Evolutionary conservation across 2,329 filamentous ascomycete species (phyloP).

Genomic region (Sclerotinia spermophila): DNA sequence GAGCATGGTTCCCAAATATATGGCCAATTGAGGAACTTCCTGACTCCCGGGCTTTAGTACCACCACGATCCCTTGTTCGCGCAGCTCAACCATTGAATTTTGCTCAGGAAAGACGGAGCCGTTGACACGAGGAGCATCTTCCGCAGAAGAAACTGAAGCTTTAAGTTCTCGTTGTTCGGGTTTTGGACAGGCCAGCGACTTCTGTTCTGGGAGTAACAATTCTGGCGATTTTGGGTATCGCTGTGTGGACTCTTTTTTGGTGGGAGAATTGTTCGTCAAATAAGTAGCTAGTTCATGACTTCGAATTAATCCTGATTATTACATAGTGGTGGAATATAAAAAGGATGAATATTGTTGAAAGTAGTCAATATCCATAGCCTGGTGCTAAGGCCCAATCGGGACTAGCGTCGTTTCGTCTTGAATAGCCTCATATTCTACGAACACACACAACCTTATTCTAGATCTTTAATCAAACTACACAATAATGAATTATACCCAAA

Average conservation of each 20-base stretch:
- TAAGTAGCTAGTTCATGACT: background rate
- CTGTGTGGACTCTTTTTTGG: background rate
- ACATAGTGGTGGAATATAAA: background rate
- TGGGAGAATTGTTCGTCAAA: background rate
- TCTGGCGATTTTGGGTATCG: background rate
- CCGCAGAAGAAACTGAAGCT: background rate
- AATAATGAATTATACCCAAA: no score
- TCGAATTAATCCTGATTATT: background rate
- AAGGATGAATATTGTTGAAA: conserved; percentile 2
- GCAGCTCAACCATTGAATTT: conserved; percentile 19
- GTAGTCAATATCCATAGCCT: no score
- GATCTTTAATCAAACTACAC: no score
- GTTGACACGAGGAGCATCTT: background rate
- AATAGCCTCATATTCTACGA: no score
- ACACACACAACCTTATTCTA: no score
- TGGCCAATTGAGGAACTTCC: conserved; percentile 50
- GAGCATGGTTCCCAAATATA: conserved; percentile 51
- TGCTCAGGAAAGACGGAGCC: conserved; percentile 13
- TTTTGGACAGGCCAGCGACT: background rate
- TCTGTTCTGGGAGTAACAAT: background rate
- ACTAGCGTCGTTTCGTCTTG: no score
- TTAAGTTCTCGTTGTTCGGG: background rate
- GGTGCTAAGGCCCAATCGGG: no score
- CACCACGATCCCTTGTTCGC: conserved; percentile 34
- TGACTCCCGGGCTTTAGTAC: conserved; percentile 57